Evolutionary conservation across 225 moss, liverwort and hornwort genomes (phyloP).

Genomic region (Marchantia polymorpha): DNA sequence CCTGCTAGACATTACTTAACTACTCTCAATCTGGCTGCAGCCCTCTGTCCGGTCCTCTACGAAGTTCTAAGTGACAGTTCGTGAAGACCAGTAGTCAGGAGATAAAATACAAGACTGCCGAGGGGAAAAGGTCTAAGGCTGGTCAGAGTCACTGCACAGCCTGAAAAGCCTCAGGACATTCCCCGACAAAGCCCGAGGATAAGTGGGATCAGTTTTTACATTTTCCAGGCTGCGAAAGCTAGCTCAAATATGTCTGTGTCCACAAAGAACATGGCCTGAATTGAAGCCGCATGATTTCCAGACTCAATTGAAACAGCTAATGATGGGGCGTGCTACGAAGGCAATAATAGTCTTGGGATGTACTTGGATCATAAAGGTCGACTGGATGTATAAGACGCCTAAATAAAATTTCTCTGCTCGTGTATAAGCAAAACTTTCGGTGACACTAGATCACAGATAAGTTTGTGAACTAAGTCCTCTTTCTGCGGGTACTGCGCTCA

Average conservation of each 20-base stretch:
- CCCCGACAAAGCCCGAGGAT: not conserved
- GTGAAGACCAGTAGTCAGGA: not conserved
- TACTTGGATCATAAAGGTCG: slow-evolving; percentile 2
- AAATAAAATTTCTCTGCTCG: slow-evolving; percentile 4
- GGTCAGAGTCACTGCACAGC: slow-evolving; percentile 2
- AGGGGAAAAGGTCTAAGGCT: slow-evolving; percentile 6
- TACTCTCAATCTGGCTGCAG: not conserved
- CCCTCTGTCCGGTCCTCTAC: not conserved
- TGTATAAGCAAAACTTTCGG: slow-evolving; percentile 8
- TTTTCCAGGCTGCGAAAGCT: slow-evolving; percentile 7
- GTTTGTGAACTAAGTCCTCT: slow-evolving; percentile 21
- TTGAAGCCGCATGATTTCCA: not conserved
- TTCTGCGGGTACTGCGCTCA: slow-evolving; percentile 26
- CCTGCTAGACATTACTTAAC: not conserved
- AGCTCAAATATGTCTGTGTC: not conserved
- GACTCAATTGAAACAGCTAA: slow-evolving; percentile 5
- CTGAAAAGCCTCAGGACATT: slow-evolving; percentile 1
- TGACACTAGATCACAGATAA: slow-evolving; percentile 5
- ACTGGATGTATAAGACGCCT: not conserved
- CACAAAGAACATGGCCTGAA: not conserved
- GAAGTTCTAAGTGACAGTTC: not conserved
- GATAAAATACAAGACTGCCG: slow-evolving; percentile 11
- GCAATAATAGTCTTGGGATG: not conserved
- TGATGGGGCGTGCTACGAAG: not conserved
- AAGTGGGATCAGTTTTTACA: not conserved